Percentiles rank a stretch among this genome's conserved stretches.
Evolutionary conservation across 2,329 filamentous ascomycete species (phyloP).

Genomic region (Alternaria rosae): DNA sequence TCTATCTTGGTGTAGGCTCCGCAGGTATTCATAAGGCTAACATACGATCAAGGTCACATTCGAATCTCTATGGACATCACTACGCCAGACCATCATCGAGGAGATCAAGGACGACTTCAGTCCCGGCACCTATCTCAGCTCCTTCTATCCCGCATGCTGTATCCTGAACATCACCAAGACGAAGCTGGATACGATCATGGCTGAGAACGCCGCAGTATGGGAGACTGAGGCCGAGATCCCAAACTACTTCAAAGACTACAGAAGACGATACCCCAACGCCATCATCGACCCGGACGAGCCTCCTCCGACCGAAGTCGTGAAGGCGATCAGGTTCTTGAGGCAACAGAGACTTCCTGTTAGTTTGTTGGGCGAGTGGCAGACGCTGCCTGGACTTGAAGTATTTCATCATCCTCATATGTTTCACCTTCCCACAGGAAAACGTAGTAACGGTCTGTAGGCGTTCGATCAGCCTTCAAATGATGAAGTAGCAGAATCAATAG

Average conservation of each 20-base stretch:
- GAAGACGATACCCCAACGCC: conserved; percentile 6
- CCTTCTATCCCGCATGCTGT: conserved; percentile 14
- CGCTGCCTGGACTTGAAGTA: conserved; percentile 17
- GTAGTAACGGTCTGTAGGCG: conserved; percentile 7
- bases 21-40: not conserved
- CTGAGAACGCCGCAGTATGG: conserved; percentile 15
- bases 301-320: conserved; percentile 10
- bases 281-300: conserved; percentile 29
- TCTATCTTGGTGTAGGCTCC: not conserved
- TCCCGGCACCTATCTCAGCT: conserved; percentile 1
- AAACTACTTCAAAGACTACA: conserved; percentile 13
- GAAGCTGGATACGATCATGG: conserved; percentile 11
- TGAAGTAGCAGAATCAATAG: not conserved
- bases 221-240: conserved; percentile 14
- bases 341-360: conserved; percentile 26
- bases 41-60: conserved; percentile 18
- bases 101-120: conserved; percentile 19
- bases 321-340: conserved; percentile 25
- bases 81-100: conserved; percentile 31
- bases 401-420: conserved; percentile 1
- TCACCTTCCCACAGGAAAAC: not conserved
- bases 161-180: conserved; percentile 18
- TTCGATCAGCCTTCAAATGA: not conserved
- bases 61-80: conserved; percentile 19
- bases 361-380: conserved; percentile 24